phyloP scores from a whole-genome alignment of 108 stramenopile genomes.

The Skeletonema potamos region DNA sequence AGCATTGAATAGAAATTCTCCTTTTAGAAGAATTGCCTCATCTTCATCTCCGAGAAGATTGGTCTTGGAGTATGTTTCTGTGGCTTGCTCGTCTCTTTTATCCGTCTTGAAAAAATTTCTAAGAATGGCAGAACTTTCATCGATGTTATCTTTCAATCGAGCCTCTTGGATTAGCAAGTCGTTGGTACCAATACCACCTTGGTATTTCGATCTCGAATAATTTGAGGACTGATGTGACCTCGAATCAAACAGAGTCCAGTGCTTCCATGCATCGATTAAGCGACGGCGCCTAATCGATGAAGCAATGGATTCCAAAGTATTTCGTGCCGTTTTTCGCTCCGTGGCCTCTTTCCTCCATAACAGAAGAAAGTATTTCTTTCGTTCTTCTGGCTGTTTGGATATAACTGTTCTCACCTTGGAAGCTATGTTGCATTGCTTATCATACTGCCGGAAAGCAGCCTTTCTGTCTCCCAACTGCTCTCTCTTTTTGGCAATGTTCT shows the following conservation, averaged over 20 bases:
- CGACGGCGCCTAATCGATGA: not conserved
- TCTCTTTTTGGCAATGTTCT: conserved; percentile 13
- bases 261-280: not conserved
- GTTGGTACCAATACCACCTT: not conserved
- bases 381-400: conserved; percentile 10
- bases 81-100: not conserved
- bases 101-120: not conserved
- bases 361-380: conserved; percentile 6
- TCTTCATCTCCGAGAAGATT: conserved; percentile 4
- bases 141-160: not conserved
- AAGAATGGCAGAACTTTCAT: not conserved
- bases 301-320: not conserved
- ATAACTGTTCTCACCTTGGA: conserved; percentile 22
- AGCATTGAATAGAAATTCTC: conserved; percentile 11
- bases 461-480: conserved; percentile 24
- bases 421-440: conserved; percentile 22
- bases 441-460: conserved; percentile 11
- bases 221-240: not conserved
- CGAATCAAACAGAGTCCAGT: not conserved
- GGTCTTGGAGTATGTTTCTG: not conserved
- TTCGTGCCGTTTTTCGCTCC: not conserved
- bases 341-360: not conserved
- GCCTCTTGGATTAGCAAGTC: conserved; percentile 6
- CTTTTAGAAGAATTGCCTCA: conserved; percentile 8
- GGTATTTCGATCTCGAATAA: conserved; percentile 1